Percentiles rank a stretch among this genome's conserved stretches.
phyloP scores from a whole-genome alignment of 768 basidiomycete species.

The Mycena vulgaris region DNA sequence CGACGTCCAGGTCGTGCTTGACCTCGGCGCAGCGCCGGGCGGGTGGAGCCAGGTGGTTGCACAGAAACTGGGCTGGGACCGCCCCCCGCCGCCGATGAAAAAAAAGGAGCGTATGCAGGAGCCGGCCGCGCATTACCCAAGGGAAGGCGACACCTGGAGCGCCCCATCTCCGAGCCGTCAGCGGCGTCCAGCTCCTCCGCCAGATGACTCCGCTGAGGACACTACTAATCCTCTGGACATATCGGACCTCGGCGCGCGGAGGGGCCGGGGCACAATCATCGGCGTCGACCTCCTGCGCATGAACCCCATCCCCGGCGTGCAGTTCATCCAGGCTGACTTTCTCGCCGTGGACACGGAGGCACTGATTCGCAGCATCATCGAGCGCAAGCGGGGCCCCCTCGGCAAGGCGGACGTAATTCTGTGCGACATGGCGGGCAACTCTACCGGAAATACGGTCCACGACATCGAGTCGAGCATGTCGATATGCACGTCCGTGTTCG shows the following conservation, averaged over 20 bases:
- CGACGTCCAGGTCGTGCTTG: slow-evolving; percentile 78
- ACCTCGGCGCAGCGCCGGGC: slow-evolving; percentile 94
- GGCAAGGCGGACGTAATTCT: slow-evolving; percentile 84
- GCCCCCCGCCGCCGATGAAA: background rate
- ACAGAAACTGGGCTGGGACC: slow-evolving; percentile 69
- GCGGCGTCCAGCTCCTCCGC: slow-evolving; percentile 7
- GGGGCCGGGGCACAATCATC: slow-evolving; percentile 68
- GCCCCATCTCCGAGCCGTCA: background rate
- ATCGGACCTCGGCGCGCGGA: slow-evolving; percentile 44
- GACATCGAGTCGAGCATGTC: slow-evolving; percentile 82
- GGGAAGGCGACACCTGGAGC: slow-evolving; percentile 14
- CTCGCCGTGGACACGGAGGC: slow-evolving; percentile 67
- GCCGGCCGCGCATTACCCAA: slow-evolving; percentile 21
- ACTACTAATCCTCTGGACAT: slow-evolving; percentile 62
- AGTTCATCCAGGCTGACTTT: slow-evolving; percentile 85
- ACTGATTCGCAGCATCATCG: slow-evolving; percentile 53
- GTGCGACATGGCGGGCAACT: slow-evolving; percentile 93
- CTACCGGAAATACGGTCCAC: slow-evolving; percentile 75
- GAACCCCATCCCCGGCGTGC: slow-evolving; percentile 78
- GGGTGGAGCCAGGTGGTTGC: slow-evolving; percentile 94
- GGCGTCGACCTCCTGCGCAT: slow-evolving; percentile 89
- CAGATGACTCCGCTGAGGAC: slow-evolving; percentile 33
- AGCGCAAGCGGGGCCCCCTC: slow-evolving; percentile 43
- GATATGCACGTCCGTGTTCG: slow-evolving; percentile 81
- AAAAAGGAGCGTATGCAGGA: slow-evolving; percentile 24